Evolutionary conservation across 2,329 filamentous ascomycete genomes (phyloP).

Genomic region (Cladosporium halotolerans): DNA sequence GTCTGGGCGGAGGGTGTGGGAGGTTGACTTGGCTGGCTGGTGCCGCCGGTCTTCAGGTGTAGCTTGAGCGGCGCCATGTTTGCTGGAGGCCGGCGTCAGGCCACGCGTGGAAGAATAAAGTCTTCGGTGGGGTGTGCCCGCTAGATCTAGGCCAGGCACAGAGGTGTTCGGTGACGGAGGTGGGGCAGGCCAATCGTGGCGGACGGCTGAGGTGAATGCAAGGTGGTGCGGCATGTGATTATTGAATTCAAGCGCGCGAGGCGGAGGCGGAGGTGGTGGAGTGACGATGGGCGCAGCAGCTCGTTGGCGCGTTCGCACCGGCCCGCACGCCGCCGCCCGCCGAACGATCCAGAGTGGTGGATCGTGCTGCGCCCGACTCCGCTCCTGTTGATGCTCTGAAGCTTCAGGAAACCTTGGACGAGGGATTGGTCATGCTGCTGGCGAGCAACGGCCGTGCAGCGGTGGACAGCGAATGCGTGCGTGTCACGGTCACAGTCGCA

Average conservation of each 20-base stretch:
- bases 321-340: too few relatives aligned
- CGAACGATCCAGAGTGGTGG: too few relatives aligned
- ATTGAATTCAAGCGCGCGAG: neutral
- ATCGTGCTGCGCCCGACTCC: too few relatives aligned
- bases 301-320: too few relatives aligned
- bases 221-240: neutral
- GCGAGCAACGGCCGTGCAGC: too few relatives aligned
- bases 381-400: too few relatives aligned
- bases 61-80: constrained; percentile 15
- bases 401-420: too few relatives aligned
- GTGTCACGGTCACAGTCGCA: too few relatives aligned
- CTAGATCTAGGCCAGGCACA: too few relatives aligned
- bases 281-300: neutral
- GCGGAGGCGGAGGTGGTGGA: neutral
- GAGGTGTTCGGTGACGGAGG: neutral
- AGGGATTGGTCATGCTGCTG: too few relatives aligned
- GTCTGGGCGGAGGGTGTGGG: constrained; percentile 24
- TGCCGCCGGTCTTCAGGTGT: constrained; percentile 15
- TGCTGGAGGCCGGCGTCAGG: constrained; percentile 2
- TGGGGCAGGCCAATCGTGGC: neutral
- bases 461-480: too few relatives aligned
- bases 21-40: constrained; percentile 10
- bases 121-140: neutral
- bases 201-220: neutral
- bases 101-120: neutral